Evolutionary conservation across 2,329 filamentous ascomycete genomes (phyloP).

Genomic region (Aspergillus caelatus): DNA sequence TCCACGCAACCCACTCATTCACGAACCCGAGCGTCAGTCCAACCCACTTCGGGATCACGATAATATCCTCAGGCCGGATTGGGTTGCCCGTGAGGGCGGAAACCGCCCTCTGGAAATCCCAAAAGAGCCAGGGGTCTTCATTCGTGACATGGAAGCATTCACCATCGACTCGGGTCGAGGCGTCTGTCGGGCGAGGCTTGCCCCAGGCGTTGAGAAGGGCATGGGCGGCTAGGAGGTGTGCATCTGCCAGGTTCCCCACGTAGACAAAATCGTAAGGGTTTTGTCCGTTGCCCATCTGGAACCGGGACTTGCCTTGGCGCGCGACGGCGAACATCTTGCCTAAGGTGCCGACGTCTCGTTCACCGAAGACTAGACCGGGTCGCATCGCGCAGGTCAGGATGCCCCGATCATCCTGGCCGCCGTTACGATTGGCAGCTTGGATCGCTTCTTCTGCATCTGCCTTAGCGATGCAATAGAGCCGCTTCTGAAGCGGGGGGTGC

Average conservation of each 20-base stretch:
- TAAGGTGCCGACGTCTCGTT: conserved; percentile 4
- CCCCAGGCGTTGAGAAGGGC: conserved; percentile 4
- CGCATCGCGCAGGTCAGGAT: conserved; percentile 8
- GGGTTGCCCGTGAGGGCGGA: neutral
- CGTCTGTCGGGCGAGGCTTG: neutral
- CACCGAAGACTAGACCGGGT: conserved; percentile 5
- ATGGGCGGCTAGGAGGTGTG: conserved; percentile 6
- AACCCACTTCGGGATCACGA: conserved; percentile 10
- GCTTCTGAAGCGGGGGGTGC: conserved; percentile 7
- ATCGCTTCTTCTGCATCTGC: conserved; percentile 10
- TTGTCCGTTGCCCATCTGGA: conserved; percentile 10
- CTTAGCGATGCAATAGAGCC: conserved; percentile 10
- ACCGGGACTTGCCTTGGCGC: neutral
- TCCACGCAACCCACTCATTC: conserved; percentile 10
- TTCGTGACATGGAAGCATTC: conserved; percentile 10
- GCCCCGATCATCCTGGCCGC: neutral
- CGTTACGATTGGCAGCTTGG: conserved; percentile 9
- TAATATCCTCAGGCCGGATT: neutral
- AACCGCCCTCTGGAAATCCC: conserved; percentile 11
- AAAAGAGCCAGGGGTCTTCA: conserved; percentile 11
- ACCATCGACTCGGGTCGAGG: neutral
- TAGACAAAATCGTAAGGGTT: conserved; percentile 12
- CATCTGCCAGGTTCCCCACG: conserved; percentile 8
- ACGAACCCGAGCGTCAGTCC: conserved; percentile 6
- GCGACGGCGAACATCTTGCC: conserved; percentile 11